Percentiles rank a stretch among this genome's conserved stretches.
Conservation (phyloP, 352 stramenopile genomes). For the Sclerospora graminicola region DNA sequence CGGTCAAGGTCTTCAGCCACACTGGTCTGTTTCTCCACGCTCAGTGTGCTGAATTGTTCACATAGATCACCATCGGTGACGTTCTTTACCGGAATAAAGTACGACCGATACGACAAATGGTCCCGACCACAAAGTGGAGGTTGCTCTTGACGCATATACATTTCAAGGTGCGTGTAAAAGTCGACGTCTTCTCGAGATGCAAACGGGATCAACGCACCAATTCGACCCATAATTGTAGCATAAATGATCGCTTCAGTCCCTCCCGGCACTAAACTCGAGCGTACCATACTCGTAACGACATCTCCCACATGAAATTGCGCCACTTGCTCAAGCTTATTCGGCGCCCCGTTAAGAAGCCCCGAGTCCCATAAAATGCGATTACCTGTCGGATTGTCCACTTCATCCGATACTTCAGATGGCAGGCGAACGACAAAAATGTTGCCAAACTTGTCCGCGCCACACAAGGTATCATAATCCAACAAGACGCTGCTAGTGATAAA, state of each 20-base stretch:
- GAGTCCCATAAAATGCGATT: constrained; percentile 96
- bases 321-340: constrained; percentile 95
- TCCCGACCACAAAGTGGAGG: constrained; percentile 92
- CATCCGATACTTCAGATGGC: constrained; percentile 88
- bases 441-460: constrained; percentile 97
- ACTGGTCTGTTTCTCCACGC: constrained; percentile 90
- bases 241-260: constrained; percentile 96
- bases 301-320: constrained; percentile 97
- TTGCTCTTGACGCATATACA: constrained; percentile 88
- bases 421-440: constrained; percentile 96
- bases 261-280: constrained; percentile 91
- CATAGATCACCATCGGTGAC: constrained; percentile 98
- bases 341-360: constrained; percentile 84
- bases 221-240: constrained; percentile 92
- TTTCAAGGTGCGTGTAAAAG: constrained; percentile 98
- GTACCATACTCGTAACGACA: constrained; percentile 95
- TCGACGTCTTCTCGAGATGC: constrained; percentile 94
- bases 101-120: constrained; percentile 95
- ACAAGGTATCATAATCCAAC: constrained; percentile 98
- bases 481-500: constrained; percentile 79
- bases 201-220: constrained; percentile 96
- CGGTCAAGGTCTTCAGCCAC: constrained; percentile 94
- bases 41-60: constrained; percentile 91
- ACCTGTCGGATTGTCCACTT: constrained; percentile 93
- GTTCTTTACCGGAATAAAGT: constrained; percentile 97